A percentile compares a stretch with the other conserved stretches of the same genome.
Evolutionary conservation across 2,329 filamentous ascomycete genomes (phyloP).

Genomic region (Karstenula rhodostoma): DNA sequence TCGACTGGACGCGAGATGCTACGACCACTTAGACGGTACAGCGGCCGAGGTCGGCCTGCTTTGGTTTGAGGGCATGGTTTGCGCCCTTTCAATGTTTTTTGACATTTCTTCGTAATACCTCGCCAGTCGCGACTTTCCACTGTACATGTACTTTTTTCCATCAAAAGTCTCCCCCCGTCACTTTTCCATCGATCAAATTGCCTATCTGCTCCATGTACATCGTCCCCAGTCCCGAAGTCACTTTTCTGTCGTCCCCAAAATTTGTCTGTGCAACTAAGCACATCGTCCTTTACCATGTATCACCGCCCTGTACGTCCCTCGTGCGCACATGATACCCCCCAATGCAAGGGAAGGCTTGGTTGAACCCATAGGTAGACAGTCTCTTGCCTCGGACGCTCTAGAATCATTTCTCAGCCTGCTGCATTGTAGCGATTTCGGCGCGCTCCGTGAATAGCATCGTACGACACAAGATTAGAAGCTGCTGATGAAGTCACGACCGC

Average conservation of each 20-base stretch:
- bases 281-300: constrained; percentile 1
- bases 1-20: neutral
- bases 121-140: neutral
- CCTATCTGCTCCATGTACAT: neutral
- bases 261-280: constrained; percentile 6
- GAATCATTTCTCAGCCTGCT: neutral
- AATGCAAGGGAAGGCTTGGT: constrained; percentile 7
- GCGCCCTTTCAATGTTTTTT: neutral
- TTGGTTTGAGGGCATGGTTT: neutral
- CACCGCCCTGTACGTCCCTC: neutral
- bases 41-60: neutral
- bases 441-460: constrained; percentile 4
- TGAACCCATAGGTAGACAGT: neutral
- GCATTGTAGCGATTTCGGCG: neutral
- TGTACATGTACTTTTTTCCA: constrained; percentile 8
- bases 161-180: neutral
- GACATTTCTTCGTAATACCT: constrained; percentile 8
- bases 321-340: constrained; percentile 1
- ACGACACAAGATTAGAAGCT: neutral
- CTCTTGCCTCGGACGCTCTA: neutral
- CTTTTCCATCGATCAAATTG: constrained; percentile 3
- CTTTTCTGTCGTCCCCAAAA: neutral
- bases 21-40: constrained; percentile 10
- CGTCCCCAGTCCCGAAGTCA: neutral
- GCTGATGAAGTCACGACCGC: neutral